Percentiles rank a stretch among this genome's conserved stretches.
phyloP scores from a whole-genome alignment of 345 rosid species.

The Toxicodendron radicans region DNA sequence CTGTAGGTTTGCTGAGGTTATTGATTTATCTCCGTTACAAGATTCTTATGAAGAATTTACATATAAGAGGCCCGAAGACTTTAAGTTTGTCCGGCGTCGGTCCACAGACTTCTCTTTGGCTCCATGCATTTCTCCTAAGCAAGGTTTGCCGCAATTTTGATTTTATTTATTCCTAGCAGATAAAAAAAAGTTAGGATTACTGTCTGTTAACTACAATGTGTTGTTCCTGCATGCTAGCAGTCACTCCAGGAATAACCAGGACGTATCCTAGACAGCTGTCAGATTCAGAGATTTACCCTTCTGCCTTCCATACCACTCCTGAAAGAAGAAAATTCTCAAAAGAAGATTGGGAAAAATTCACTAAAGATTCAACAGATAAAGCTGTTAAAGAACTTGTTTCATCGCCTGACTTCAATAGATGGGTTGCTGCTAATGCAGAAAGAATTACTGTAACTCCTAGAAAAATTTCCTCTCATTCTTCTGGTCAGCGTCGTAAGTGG shows the following conservation, averaged over 20 bases:
- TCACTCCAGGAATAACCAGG: conserved; percentile 41
- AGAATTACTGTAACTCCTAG: conserved; percentile 67
- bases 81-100: conserved; percentile 17
- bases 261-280: conserved; percentile 32
- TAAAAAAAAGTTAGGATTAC: neutral
- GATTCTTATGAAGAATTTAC: conserved; percentile 41
- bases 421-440: conserved; percentile 80
- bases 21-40: conserved; percentile 42
- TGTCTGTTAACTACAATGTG: neutral
- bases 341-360: conserved; percentile 60
- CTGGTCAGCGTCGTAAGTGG: conserved; percentile 46
- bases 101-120: conserved; percentile 27
- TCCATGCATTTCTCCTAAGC: conserved; percentile 33
- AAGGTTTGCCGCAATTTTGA: conserved; percentile 37
- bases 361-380: conserved; percentile 54
- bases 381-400: conserved; percentile 73
- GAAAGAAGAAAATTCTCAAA: conserved; percentile 61
- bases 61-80: conserved; percentile 33
- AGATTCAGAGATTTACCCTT: conserved; percentile 52
- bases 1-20: conserved; percentile 33
- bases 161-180: neutral
- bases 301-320: conserved; percentile 67
- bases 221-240: neutral
- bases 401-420: conserved; percentile 76
- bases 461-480: conserved; percentile 26